Evolutionary conservation across 78 protist species (phyloP), one percentile per base, ranked within the genome.

Genomic region (Pirum gemmata): DNA sequence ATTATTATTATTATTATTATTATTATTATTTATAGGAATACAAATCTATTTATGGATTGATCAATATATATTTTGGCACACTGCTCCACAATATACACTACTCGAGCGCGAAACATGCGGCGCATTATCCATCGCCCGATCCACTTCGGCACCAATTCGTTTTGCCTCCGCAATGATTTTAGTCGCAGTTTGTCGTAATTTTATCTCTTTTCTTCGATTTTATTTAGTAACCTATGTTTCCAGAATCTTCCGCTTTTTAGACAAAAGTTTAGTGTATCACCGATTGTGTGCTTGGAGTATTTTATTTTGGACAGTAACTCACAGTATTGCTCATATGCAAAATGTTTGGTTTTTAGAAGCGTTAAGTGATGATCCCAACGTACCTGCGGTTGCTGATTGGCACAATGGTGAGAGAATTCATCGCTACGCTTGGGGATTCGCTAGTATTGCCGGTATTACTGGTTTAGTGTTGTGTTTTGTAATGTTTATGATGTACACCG

Each of bases 401-500:
- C 67, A 51, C 67, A 51, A 51, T 13, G 67, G 67, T 21, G 67
- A 51, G 13, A 21, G 5, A 21, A 51, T 51, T 51, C 67, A 51
- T 51, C 67, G 67, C 67, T 82, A 82, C 86, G 33, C 33, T 31
- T 61, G 86, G 37, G 61, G 41, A 38, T 40, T 84, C 38, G 72
- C 38, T 38, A 26, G 76, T 8, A 76, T 51, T 2, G 74, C 88
- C 2, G 88, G 88, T 31, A 74, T 89, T 67, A 93, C 96, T 2
- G 96, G 97, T 34, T 78, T 92, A 37, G 31, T 94, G 0, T 61
- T 94, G 1, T 0, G 39, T 1, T 40, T 94, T 37, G 89, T 83
- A n/a, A 94, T 96, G 94, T 72, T 92, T 25, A 35, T 96, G 73
- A 94, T 96, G 96, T 93, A 76, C 61, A 51, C 92, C 51, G 38